A percentile compares a stretch with the other conserved stretches of the same genome.
Evolutionary conservation across 2,329 filamentous ascomycete genomes (phyloP).

Genomic region (Ascochyta lentis): DNA sequence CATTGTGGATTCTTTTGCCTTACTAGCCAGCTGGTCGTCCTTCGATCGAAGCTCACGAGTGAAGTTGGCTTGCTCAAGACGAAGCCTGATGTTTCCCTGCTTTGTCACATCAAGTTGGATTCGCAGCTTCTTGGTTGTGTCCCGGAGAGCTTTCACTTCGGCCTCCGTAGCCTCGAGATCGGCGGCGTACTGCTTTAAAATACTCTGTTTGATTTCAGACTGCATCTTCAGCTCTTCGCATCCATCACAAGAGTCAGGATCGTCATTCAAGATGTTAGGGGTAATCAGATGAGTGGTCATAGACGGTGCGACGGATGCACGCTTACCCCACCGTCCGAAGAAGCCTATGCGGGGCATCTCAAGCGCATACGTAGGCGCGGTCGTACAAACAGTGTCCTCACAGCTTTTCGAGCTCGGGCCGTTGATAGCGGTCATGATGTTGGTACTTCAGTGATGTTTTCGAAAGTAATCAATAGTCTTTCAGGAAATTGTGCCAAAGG

Average conservation of each 20-base stretch:
- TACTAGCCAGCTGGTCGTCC: background rate
- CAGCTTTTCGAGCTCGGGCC: background rate
- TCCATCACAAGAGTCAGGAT: background rate
- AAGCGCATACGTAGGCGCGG: background rate
- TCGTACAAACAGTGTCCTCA: background rate
- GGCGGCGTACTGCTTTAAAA: slow-evolving; percentile 1
- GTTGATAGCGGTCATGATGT: background rate
- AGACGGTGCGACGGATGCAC: background rate
- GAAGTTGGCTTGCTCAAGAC: background rate
- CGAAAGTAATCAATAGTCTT: background rate
- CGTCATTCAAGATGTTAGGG: background rate
- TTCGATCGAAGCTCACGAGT: background rate
- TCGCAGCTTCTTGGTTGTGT: background rate
- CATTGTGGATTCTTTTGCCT: background rate
- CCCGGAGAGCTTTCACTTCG: background rate
- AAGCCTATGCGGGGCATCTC: background rate
- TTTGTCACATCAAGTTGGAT: background rate
- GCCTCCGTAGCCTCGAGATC: background rate
- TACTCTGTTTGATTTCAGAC: slow-evolving; percentile 8
- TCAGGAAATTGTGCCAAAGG: background rate
- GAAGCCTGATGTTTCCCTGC: background rate
- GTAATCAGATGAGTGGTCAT: background rate
- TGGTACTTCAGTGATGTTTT: background rate
- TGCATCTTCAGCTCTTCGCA: slow-evolving; percentile 6
- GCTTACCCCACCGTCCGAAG: background rate